Conservation (phyloP, 2,329 filamentous ascomycete genomes). For the Penicillium olsonii region DNA sequence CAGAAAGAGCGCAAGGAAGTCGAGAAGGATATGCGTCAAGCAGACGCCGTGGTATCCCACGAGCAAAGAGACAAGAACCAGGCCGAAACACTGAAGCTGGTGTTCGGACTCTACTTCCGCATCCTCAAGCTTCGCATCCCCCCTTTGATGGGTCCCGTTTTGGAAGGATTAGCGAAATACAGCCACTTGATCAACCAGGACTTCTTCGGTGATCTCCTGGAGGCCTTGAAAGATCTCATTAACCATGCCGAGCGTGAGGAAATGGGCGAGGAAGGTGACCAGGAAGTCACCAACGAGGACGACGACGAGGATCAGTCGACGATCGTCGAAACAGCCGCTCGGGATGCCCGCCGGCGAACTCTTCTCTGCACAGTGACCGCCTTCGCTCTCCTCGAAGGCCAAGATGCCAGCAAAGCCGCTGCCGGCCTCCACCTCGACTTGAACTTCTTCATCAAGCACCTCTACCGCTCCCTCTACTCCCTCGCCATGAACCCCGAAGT, state of each 20-base stretch:
- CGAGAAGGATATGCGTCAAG: conserved; percentile 90
- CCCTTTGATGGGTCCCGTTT: conserved; percentile 90
- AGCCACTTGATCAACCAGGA: conserved; percentile 98
- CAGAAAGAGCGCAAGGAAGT: conserved; percentile 82
- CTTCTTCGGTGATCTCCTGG: conserved; percentile 94
- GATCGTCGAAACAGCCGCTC: conserved; percentile 55
- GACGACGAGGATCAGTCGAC: conserved; percentile 46
- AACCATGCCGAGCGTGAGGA: conserved; percentile 62
- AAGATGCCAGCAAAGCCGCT: conserved; percentile 85
- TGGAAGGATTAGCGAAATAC: conserved; percentile 92
- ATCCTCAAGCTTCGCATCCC: conserved; percentile 82
- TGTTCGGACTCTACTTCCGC: conserved; percentile 93
- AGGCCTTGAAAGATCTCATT: conserved; percentile 91
- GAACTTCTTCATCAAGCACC: conserved; percentile 90
- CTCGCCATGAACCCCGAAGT: conserved; percentile 82
- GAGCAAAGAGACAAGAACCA: conserved; percentile 94
- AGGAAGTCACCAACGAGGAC: conserved; percentile 33
- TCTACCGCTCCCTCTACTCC: conserved; percentile 81
- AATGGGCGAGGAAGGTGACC: conserved; percentile 51
- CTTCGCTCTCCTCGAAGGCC: conserved; percentile 91
- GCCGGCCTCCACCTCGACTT: conserved; percentile 83
- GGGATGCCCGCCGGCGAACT: conserved; percentile 81
- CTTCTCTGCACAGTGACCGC: conserved; percentile 95
- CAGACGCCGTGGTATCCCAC: conserved; percentile 85
- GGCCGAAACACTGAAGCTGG: conserved; percentile 90